These are phyloP conservation scores for Talaromyces sp. DNA, from an alignment of 2,329 filamentous ascomycete genomes.

Conservation along the genomic window DNA sequence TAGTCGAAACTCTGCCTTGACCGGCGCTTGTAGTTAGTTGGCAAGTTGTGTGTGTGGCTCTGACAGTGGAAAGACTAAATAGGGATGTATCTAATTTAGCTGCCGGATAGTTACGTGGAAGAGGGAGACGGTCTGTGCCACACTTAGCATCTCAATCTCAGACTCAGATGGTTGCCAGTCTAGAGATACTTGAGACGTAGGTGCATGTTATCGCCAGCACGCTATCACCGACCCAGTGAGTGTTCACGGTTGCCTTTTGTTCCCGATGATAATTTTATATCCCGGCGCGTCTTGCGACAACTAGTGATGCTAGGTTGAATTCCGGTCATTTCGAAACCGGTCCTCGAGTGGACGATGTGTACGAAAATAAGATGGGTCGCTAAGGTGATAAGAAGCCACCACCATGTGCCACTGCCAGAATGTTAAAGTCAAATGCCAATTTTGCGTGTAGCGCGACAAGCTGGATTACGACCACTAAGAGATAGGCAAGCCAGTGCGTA, in stretches of 20 bases:
- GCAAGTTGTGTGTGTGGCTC: neutral
- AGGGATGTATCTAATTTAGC: neutral
- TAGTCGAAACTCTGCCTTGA: neutral
- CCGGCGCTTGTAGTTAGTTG: neutral
- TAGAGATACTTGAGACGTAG: neutral
- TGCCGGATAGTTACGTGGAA: neutral
- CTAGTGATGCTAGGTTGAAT: neutral
- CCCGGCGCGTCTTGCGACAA: neutral
- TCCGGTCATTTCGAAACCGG: neutral
- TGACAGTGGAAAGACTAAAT: neutral
- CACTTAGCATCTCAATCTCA: neutral
- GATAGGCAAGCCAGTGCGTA: neutral
- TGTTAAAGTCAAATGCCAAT: neutral
- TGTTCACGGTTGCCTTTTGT: neutral
- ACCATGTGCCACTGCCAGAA: neutral
- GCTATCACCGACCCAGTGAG: neutral
- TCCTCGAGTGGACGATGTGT: neutral
- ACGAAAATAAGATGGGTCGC: neutral
- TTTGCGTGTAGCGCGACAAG: neutral
- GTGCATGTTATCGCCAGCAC: neutral
- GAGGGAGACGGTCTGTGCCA: slow-evolving; percentile 1
- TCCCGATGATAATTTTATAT: neutral
- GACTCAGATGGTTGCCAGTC: neutral
- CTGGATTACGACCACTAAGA: neutral
- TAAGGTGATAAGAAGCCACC: neutral